phyloP scores from a whole-genome alignment of 345 rosid species.

The Mangifera indica region DNA sequence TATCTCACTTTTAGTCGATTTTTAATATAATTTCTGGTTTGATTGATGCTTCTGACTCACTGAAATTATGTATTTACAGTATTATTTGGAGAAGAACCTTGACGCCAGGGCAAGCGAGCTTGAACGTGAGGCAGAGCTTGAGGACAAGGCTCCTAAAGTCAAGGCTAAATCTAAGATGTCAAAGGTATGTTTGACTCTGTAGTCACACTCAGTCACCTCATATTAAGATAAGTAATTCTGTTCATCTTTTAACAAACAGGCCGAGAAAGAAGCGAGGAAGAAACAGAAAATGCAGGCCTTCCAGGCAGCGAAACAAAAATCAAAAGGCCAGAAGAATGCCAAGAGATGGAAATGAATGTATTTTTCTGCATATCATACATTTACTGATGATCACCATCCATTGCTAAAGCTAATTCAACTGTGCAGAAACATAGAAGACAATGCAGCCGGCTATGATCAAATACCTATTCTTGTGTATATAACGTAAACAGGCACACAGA shows the following conservation, averaged over 20 bases:
- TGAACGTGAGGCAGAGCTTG: conserved; percentile 80
- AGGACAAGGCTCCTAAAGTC: conserved; percentile 86
- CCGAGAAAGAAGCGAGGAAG: conserved; percentile 92
- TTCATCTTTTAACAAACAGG: conserved; percentile 35
- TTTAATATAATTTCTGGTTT: not conserved
- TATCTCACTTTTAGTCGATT: not conserved
- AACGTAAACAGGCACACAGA: conserved; percentile 6
- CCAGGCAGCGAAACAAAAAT: conserved; percentile 84
- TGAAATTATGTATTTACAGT: conserved; percentile 43
- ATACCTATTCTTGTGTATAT: conserved; percentile 28
- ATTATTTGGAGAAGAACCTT: conserved; percentile 90
- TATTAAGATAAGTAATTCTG: not conserved
- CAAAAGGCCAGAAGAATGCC: conserved; percentile 74
- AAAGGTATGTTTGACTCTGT: conserved; percentile 37
- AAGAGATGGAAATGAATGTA: conserved; percentile 89
- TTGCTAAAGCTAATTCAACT: conserved; percentile 10
- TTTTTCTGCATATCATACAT: not conserved
- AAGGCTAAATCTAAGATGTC: conserved; percentile 99
- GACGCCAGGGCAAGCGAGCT: conserved; percentile 76
- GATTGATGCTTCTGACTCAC: not conserved
- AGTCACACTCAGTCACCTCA: not conserved
- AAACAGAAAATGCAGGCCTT: conserved; percentile 87
- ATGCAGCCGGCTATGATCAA: not conserved
- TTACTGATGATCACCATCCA: not conserved
- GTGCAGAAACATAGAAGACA: conserved; percentile 14